Evolutionary conservation across 1,284 basidiomycete species (phyloP).

Genomic region (Dichomitus squalens): DNA sequence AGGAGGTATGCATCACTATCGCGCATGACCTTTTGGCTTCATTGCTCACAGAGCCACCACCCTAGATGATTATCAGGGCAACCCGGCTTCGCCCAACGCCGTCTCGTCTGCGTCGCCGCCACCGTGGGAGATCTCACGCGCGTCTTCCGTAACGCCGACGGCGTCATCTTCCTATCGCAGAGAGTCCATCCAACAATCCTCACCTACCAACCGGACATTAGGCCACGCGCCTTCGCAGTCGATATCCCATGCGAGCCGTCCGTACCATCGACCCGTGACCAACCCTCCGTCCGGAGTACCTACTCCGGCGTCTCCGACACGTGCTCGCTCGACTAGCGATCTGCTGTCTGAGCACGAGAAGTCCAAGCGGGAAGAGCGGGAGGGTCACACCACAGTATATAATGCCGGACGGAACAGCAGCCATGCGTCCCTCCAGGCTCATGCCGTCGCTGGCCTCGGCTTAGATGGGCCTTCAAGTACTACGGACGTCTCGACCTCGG

Average conservation of each 20-base stretch:
- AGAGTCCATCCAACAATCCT: conserved; percentile 32
- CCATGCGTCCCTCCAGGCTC: conserved; percentile 22
- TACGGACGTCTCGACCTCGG: conserved; percentile 22
- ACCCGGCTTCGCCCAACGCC: conserved; percentile 71
- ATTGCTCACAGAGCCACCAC: not conserved
- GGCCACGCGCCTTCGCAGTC: conserved; percentile 34
- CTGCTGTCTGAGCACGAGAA: conserved; percentile 52
- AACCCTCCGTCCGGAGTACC: conserved; percentile 14
- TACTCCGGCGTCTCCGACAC: conserved; percentile 44
- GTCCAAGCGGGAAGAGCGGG: conserved; percentile 35
- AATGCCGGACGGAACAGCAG: conserved; percentile 22
- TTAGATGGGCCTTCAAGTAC: conserved; percentile 13
- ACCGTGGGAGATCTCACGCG: conserved; percentile 55
- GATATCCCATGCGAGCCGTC: conserved; percentile 32
- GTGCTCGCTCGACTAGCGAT: conserved; percentile 59
- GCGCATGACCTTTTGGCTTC: not conserved
- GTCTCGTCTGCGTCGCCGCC: conserved; percentile 44
- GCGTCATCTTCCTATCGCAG: conserved; percentile 39
- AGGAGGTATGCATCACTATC: conserved; percentile 44
- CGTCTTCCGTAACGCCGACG: conserved; percentile 52
- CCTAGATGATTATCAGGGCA: conserved; percentile 41
- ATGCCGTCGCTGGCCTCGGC: conserved; percentile 13
- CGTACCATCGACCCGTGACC: conserved; percentile 20
- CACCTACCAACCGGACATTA: conserved; percentile 26
- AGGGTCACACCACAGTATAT: conserved; percentile 21